Conservation (phyloP, 148 eudicot genomes). For the Silene uniflora region DNA sequence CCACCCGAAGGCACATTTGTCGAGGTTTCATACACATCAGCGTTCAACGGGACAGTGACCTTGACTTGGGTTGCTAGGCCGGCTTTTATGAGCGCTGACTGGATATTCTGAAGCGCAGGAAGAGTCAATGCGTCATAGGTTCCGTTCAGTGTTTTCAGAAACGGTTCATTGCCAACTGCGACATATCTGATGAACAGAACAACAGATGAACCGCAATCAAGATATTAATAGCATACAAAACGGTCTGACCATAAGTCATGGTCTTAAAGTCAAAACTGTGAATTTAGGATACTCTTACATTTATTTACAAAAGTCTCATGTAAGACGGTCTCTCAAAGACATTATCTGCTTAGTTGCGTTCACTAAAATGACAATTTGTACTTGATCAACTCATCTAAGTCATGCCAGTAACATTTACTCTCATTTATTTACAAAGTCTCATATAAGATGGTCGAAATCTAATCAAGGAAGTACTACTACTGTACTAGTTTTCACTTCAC, state of each 20-base stretch:
- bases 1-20: constrained; percentile 37
- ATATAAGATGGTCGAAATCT: too few species aligned
- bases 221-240: too few species aligned
- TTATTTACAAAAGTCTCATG: too few species aligned
- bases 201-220: not conserved
- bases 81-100: constrained; percentile 71
- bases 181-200: constrained; percentile 48
- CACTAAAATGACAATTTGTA: too few species aligned
- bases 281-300: too few species aligned
- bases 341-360: too few species aligned
- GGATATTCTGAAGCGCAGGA: constrained; percentile 73
- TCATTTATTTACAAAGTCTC: too few species aligned
- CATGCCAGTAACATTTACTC: too few species aligned
- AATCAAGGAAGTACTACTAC: too few species aligned
- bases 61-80: constrained; percentile 59
- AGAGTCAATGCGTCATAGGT: constrained; percentile 46
- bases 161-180: constrained; percentile 87
- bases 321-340: too few species aligned
- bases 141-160: constrained; percentile 55
- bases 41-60: constrained; percentile 66
- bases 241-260: not conserved
- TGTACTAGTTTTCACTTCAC: too few species aligned
- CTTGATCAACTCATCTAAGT: too few species aligned
- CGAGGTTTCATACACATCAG: constrained; percentile 55
- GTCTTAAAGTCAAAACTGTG: not conserved